These are phyloP conservation scores for Artemisia annua DNA, from an alignment of 129 eudicot species.

Conservation along the genomic window DNA sequence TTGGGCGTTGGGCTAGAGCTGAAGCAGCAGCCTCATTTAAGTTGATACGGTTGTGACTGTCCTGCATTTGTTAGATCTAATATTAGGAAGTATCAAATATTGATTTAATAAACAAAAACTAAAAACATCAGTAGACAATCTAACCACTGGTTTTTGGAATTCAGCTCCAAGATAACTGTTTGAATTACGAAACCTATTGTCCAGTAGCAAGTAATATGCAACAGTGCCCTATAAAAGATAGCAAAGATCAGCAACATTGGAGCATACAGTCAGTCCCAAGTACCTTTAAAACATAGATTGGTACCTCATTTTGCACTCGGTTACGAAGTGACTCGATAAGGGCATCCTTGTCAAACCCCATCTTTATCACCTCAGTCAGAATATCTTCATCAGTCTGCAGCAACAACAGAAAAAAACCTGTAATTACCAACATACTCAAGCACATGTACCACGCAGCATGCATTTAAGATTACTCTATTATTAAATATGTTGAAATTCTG, in stretches of 20 bases:
- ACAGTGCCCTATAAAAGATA: conserved; percentile 70
- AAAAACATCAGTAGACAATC: background rate
- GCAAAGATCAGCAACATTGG: conserved; percentile 17
- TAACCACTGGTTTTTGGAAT: conserved; percentile 83
- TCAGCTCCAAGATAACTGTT: conserved; percentile 97
- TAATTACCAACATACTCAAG: background rate
- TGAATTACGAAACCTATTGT: conserved; percentile 79
- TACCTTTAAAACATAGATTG: background rate
- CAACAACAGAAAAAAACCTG: conserved; percentile 8
- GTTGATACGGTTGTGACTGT: conserved; percentile 16
- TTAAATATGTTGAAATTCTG: background rate
- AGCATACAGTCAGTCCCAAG: background rate
- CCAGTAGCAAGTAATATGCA: conserved; percentile 91
- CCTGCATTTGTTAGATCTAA: conserved; percentile 3
- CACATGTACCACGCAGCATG: background rate
- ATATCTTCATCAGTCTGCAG: conserved; percentile 91
- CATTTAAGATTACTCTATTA: background rate
- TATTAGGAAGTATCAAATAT: background rate
- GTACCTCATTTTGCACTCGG: conserved; percentile 91
- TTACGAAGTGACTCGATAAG: conserved; percentile 84
- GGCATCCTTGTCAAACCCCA: conserved; percentile 86
- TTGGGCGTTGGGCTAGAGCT: conserved; percentile 1
- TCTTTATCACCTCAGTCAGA: conserved; percentile 83
- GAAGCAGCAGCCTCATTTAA: conserved; percentile 9
- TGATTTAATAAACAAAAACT: conserved; percentile 2